Conservation (phyloP, 1,139 yeast species). For the Pichia sp. region DNA sequence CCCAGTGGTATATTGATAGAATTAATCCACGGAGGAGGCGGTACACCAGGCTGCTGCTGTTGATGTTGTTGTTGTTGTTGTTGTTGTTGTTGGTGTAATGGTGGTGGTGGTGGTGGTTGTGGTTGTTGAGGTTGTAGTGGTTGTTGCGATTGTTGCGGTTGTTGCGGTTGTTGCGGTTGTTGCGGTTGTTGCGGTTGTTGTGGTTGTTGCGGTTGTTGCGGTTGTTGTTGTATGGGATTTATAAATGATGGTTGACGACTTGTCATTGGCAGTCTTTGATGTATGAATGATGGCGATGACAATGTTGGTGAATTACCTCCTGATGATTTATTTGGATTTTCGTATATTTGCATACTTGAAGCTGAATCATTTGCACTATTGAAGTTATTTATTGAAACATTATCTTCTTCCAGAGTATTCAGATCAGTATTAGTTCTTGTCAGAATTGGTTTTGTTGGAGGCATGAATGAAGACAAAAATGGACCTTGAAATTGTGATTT, state of each 20-base stretch:
- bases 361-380: background rate
- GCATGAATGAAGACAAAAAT: background rate
- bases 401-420: background rate
- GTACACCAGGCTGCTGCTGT: too few species aligned
- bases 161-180: too few species aligned
- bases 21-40: conserved; percentile 39
- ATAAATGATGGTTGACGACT: conserved; percentile 9
- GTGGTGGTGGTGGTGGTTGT: too few species aligned
- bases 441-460: background rate
- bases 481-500: conserved; percentile 37
- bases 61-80: too few species aligned
- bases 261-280: conserved; percentile 7
- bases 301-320: conserved; percentile 5
- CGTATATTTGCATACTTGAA: conserved; percentile 8
- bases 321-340: conserved; percentile 2
- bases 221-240: background rate
- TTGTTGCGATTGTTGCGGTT: too few species aligned
- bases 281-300: conserved; percentile 8
- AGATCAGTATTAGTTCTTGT: background rate
- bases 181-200: too few species aligned
- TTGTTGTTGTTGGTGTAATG: too few species aligned
- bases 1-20: conserved; percentile 41
- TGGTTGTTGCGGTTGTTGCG: too few species aligned
- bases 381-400: background rate
- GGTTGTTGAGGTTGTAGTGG: too few species aligned